Evolutionary conservation across 805 yeast genomes (phyloP), one percentile per base, ranked within the genome.

Genomic region (Naumovozyma dairenensis): DNA sequence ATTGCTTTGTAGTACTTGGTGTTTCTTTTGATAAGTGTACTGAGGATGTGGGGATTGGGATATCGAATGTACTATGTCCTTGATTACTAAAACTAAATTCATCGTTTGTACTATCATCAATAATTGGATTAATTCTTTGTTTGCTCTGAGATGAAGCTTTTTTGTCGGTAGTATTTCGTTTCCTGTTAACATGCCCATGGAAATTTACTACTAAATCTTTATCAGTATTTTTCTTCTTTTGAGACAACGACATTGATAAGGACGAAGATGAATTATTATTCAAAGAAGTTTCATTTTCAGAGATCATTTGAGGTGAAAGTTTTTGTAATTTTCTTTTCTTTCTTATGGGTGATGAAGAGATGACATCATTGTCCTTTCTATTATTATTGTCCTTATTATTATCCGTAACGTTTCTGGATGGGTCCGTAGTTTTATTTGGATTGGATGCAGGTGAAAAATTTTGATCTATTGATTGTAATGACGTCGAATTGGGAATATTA

Each of bases 61-160:
- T 48, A 21, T 49, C 46, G 35, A 55, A 55, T 2, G 49, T 38
- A 20, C 49, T 51, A 28, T 49, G 47, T 1, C 59, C 59, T 15
- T 50, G 48, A 8, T 47, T 44, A 33, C 51, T 49, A 25, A 54
- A 55, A 29, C 57, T 52, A 24, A 54, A 43, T 4, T 51, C 58
- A 37, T 52, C 60, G 15, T 24, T 24, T 6, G 43, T 43, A 30
- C 55, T 53, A 27, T 55, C 57, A 32, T 55, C 60, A 15, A 55
- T 29, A 8, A 55, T 40, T 20, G 43, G 46, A 40, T 55, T 55
- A 13, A 42, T 43, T 34, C 52, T 42, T n/a, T 43, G 38, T 3
- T 26, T 13, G n/a, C n/a, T n/a, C n/a, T n/a, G n/a, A n/a, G n/a
- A n/a, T n/a, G n/a, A n/a, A n/a, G n/a, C n/a, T n/a, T n/a, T n/a